These are phyloP conservation scores for Crotalaria pallida DNA, from an alignment of 306 rosid species.

Conservation along the genomic window DNA sequence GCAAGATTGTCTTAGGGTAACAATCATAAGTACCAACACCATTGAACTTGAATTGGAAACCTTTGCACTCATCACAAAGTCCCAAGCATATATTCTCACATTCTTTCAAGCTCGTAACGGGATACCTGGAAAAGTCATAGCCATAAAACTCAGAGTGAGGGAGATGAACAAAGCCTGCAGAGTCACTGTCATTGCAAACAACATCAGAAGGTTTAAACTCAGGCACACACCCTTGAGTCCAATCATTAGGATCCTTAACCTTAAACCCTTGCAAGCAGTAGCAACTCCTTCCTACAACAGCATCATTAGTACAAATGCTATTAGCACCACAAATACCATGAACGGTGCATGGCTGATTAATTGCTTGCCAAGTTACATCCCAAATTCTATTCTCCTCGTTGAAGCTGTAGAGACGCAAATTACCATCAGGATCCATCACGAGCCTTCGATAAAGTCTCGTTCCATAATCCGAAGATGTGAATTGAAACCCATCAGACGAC, in stretches of 20 bases:
- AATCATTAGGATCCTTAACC: slow-evolving; percentile 30
- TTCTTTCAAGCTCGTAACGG: slow-evolving; percentile 23
- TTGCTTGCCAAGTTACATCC: slow-evolving; percentile 47
- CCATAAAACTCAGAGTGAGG: slow-evolving; percentile 41
- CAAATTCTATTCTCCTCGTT: slow-evolving; percentile 13
- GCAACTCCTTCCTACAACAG: slow-evolving; percentile 38
- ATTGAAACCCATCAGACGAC: slow-evolving; percentile 24
- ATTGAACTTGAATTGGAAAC: slow-evolving; percentile 33
- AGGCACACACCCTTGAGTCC: slow-evolving; percentile 49
- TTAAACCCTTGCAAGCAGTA: slow-evolving; percentile 42
- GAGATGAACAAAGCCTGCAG: slow-evolving; percentile 30
- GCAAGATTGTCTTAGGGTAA: slow-evolving; percentile 33
- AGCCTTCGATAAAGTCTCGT: not conserved
- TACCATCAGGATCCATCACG: slow-evolving; percentile 34
- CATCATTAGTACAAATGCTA: slow-evolving; percentile 39
- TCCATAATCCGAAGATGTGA: slow-evolving; percentile 1
- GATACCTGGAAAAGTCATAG: slow-evolving; percentile 16
- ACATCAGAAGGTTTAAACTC: slow-evolving; percentile 8
- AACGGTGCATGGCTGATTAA: slow-evolving; percentile 30
- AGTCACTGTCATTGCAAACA: slow-evolving; percentile 14
- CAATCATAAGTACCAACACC: slow-evolving; percentile 16
- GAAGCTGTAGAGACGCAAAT: slow-evolving; percentile 35
- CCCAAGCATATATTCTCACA: slow-evolving; percentile 39
- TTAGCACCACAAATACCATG: slow-evolving; percentile 57
- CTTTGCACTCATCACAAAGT: slow-evolving; percentile 38